Conservation (phyloP, 2,329 filamentous ascomycete genomes). For the Orbilia blumenaviensis region DNA sequence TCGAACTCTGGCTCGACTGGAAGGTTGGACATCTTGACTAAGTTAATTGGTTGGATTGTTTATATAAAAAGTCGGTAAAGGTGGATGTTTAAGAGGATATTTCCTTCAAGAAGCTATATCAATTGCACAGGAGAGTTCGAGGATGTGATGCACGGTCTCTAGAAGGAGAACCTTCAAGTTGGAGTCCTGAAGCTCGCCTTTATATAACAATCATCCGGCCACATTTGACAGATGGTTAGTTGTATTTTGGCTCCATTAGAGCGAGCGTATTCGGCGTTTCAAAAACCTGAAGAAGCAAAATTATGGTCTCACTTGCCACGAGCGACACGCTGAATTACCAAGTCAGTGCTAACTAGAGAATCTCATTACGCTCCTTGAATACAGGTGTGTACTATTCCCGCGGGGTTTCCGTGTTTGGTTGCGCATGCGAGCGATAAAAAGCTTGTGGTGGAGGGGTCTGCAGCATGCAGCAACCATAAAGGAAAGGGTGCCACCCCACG, state of each 20-base stretch:
- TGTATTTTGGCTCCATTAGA: neutral
- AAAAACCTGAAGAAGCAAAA: conserved; percentile 47
- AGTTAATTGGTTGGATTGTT: conserved; percentile 57
- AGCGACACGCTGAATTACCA: conserved; percentile 15
- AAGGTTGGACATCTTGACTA: conserved; percentile 76
- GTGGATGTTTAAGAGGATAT: neutral
- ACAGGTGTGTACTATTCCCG: conserved; percentile 23
- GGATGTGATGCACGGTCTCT: conserved; percentile 41
- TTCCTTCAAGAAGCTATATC: conserved; percentile 14
- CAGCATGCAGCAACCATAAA: conserved; percentile 8
- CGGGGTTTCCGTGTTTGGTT: conserved; percentile 53
- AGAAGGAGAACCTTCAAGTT: conserved; percentile 11
- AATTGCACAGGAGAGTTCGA: conserved; percentile 23
- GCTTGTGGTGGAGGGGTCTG: conserved; percentile 51
- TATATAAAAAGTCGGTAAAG: neutral
- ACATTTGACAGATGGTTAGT: neutral
- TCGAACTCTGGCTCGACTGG: conserved; percentile 94
- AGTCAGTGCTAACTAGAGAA: conserved; percentile 21
- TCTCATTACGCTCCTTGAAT: conserved; percentile 14
- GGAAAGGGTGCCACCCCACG: conserved; percentile 26
- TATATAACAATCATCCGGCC: conserved; percentile 35
- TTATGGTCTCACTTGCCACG: conserved; percentile 16
- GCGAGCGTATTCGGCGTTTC: conserved; percentile 43
- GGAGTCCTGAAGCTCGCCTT: conserved; percentile 21
- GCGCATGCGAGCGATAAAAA: conserved; percentile 33